phyloP scores from a whole-genome alignment of 148 eudicot species.

The Polygonum maritimum region DNA sequence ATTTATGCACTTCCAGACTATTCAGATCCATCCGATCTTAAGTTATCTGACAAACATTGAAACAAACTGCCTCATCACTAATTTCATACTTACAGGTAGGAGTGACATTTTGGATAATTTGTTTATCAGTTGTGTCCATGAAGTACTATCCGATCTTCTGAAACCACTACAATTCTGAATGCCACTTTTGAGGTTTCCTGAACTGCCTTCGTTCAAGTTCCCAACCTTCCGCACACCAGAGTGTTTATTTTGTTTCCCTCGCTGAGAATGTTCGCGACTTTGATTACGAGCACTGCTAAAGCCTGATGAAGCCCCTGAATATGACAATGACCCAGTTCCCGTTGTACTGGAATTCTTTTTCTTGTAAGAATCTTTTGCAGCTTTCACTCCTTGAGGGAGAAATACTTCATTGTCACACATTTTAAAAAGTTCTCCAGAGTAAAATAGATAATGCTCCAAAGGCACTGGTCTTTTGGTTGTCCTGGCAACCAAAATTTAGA shows the following conservation, averaged over 20 bases:
- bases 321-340: conserved; percentile 32
- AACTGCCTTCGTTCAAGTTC: conserved; percentile 33
- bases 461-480: conserved; percentile 98
- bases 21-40: background rate
- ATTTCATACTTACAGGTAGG: conserved; percentile 66
- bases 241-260: conserved; percentile 67
- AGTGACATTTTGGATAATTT: conserved; percentile 74
- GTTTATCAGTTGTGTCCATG: conserved; percentile 71
- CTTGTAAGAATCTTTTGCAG: conserved; percentile 74
- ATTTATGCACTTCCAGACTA: background rate
- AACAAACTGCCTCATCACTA: conserved; percentile 1
- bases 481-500: conserved; percentile 36
- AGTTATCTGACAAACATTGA: background rate
- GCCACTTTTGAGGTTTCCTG: conserved; percentile 36
- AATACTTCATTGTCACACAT: conserved; percentile 73
- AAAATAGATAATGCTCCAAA: conserved; percentile 87
- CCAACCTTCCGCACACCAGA: conserved; percentile 48
- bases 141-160: conserved; percentile 74
- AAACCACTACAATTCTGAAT: conserved; percentile 45
- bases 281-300: conserved; percentile 45
- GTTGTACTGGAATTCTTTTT: conserved; percentile 42
- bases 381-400: conserved; percentile 62
- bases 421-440: conserved; percentile 84
- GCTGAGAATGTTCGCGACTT: conserved; percentile 44
- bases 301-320: conserved; percentile 49